Conservation (phyloP, 108 stramenopile species). For the Pseudonitzschia multiseries region DNA sequence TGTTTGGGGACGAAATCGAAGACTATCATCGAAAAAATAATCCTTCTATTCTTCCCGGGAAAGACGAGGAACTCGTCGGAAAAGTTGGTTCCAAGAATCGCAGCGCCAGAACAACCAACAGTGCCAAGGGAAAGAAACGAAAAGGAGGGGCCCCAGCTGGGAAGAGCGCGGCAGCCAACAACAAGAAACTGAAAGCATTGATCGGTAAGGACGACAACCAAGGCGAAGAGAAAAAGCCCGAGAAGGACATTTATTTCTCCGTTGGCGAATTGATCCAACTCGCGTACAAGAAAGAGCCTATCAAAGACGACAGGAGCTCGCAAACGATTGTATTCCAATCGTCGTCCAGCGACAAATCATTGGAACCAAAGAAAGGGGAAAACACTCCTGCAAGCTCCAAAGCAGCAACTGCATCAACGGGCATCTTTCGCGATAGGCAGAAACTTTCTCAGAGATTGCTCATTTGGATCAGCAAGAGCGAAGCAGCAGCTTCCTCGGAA, state of each 20-base stretch:
- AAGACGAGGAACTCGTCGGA: constrained; percentile 6
- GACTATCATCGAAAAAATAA: constrained; percentile 21
- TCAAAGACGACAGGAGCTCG: not conserved
- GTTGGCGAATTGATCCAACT: constrained; percentile 38
- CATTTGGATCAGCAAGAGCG: constrained; percentile 27
- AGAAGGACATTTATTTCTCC: constrained; percentile 41
- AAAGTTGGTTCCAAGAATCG: constrained; percentile 26
- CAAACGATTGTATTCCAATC: constrained; percentile 21
- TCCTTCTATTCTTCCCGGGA: constrained; percentile 19
- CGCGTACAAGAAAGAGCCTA: constrained; percentile 30
- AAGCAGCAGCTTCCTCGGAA: not conserved
- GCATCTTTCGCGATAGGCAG: constrained; percentile 6
- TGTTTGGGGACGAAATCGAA: constrained; percentile 42
- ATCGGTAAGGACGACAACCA: not conserved
- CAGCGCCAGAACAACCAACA: not conserved
- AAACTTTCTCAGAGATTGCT: constrained; percentile 34
- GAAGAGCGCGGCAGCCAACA: not conserved
- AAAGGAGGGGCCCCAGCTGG: not conserved
- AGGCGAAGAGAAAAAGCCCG: constrained; percentile 10
- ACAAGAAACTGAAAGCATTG: not conserved
- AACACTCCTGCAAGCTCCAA: not conserved
- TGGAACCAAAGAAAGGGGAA: not conserved
- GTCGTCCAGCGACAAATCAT: constrained; percentile 5
- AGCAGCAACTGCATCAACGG: not conserved
- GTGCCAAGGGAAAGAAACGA: not conserved